Conservation (phyloP, 257 asterid genomes). For the Paraleonurus japonicus region DNA sequence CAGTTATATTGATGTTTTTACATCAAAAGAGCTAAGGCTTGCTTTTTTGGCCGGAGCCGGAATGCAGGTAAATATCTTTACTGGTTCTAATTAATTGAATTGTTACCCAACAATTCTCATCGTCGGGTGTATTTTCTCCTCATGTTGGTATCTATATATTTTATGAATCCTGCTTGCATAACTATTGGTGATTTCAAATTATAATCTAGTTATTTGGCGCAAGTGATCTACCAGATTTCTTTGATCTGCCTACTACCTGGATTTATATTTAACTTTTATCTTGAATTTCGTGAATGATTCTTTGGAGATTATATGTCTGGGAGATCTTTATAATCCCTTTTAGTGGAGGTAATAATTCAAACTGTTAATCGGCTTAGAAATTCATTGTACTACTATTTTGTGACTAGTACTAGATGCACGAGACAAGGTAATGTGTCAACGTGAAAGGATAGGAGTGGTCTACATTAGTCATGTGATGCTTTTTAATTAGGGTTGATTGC, state of each 20-base stretch:
- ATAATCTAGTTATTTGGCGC: neutral
- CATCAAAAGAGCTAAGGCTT: slow-evolving; percentile 71
- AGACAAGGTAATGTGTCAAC: neutral
- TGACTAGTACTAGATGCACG: neutral
- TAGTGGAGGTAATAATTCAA: neutral
- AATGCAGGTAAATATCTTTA: slow-evolving; percentile 60
- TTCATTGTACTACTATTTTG: neutral
- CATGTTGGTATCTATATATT: neutral
- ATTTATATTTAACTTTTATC: neutral
- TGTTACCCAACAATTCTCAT: neutral
- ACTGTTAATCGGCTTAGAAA: neutral
- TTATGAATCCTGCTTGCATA: neutral
- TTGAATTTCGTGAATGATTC: neutral
- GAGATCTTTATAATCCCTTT: neutral
- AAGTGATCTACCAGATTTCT: neutral
- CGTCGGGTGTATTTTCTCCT: neutral
- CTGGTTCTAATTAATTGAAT: neutral
- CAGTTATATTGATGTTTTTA: slow-evolving; percentile 65
- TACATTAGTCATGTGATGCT: neutral
- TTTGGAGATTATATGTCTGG: neutral
- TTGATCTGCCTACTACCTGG: slow-evolving; percentile 6
- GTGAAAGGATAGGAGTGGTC: neutral
- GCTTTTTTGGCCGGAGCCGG: slow-evolving; percentile 95
- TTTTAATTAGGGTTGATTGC: neutral
- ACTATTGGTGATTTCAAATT: neutral